These are phyloP conservation scores for Stenogyne calaminthoides DNA, from an alignment of 305 asterid genomes.

Conservation along the genomic window DNA sequence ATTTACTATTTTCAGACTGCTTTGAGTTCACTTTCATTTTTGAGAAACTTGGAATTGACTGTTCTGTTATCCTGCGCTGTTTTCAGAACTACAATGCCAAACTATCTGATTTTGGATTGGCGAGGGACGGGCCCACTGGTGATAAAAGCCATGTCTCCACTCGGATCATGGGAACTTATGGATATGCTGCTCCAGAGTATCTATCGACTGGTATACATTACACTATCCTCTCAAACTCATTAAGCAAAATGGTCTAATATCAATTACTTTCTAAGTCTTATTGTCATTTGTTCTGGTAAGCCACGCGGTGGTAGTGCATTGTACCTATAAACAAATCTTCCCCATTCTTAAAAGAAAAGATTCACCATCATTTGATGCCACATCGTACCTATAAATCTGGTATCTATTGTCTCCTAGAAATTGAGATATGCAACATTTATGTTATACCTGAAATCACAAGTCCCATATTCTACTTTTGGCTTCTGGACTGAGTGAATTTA, in stretches of 20 bases:
- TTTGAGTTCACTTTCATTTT: not conserved
- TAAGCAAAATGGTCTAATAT: not conserved
- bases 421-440: too few relatives aligned
- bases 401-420: too few relatives aligned
- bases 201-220: constrained; percentile 67
- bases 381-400: too few relatives aligned
- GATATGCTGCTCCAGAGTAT: constrained; percentile 96
- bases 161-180: constrained; percentile 86
- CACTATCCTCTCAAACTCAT: not conserved
- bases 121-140: constrained; percentile 88
- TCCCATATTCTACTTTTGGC: not conserved
- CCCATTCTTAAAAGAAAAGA: not conserved
- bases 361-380: too few relatives aligned
- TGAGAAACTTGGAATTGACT: not conserved
- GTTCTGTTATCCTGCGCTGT: constrained; percentile 6
- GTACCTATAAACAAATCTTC: not conserved
- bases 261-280: not conserved
- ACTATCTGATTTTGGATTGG: constrained; percentile 95
- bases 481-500: not conserved
- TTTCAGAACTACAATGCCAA: constrained; percentile 77
- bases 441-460: too few relatives aligned
- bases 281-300: too few relatives aligned
- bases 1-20: not conserved
- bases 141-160: constrained; percentile 90
- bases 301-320: not conserved